Evolutionary conservation across 495 filamentous ascomycete genomes (phyloP), one percentile per base, ranked within the genome.

Genomic region (Tuber umbilicatum): DNA sequence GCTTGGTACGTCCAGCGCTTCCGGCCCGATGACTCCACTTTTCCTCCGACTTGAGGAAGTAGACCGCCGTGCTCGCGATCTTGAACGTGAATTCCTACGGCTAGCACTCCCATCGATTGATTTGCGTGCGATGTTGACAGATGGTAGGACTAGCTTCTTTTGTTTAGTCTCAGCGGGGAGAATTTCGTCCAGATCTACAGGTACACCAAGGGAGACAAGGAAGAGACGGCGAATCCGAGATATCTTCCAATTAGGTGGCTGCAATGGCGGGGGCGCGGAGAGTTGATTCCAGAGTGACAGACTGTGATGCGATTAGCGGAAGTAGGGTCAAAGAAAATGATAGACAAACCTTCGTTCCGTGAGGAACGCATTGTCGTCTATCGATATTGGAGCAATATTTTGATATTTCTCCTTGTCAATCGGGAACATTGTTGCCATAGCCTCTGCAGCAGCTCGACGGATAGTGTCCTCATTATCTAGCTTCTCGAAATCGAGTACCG

Each of bases 171-270:
- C 80, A 2, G 94, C 92, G 2, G 95, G 95, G 31, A 98, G 88
- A 75, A 98, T 97, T 85, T 98, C 95, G 83, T 99, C 95, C 3
- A 99, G 87, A 79, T 99, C 95, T 69, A 99, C 91, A 7, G 95
- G 95, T 1, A 99, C 95, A 23, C 95, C 95, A 5, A 99, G 88
- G 17, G 93, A 97, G 55, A 99, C 95, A 45, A 99, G 89, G 84
- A 99, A 99, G 55, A 98, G 89, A 16, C 95, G 92, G 72, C 95
- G 92, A 81, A 97, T 98, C 71, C 94, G 93, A 70, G 93, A 97
- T 73, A 96, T 93, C 75, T 97, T 93, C 95, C 95, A 99, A 84
- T 99, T 94, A 0, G 96, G 94, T 1, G 95, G 96, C 82, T 97
- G 94, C 40, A 98, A 89, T 4, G 95, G 94, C 1, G 95, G 95